These are phyloP conservation scores for Hsuehochloa calcarea DNA, from an alignment of 176 grass and related monocot species.

Conservation along the genomic window DNA sequence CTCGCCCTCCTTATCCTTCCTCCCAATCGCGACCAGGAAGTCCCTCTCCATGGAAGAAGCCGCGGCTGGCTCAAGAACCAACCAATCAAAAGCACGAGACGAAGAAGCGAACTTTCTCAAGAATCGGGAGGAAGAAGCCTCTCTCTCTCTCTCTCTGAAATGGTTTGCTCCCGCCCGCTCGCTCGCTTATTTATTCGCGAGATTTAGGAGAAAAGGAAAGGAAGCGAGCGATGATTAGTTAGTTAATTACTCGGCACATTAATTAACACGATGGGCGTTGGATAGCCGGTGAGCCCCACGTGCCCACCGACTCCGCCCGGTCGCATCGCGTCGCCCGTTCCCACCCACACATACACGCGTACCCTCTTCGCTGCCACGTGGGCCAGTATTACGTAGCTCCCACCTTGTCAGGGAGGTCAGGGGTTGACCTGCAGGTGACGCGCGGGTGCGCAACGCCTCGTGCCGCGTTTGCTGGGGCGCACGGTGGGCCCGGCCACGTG, in stretches of 20 bases:
- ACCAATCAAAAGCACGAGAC: neutral
- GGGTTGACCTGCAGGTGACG: rapidly evolving
- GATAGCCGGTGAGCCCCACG: neutral
- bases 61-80: neutral
- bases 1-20: constrained; percentile 3
- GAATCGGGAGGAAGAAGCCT: neutral
- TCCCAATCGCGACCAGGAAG: constrained; percentile 62
- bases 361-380: neutral
- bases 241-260: constrained; percentile 22
- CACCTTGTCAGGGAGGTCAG: rapidly evolving
- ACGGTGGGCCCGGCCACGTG: constrained; percentile 6
- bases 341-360: neutral
- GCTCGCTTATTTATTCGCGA: constrained; percentile 36
- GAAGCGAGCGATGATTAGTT: neutral
- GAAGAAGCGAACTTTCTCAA: neutral
- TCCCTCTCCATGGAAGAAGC: constrained; percentile 67
- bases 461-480: neutral
- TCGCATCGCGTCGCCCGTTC: neutral
- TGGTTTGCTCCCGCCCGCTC: neutral
- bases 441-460: neutral
- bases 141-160: neutral
- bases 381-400: rapidly evolving
- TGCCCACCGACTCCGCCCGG: neutral
- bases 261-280: neutral
- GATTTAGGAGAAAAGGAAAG: constrained; percentile 13